These are phyloP conservation scores for Goffeauzyma gilvescens DNA, from an alignment of 768 basidiomycete species.

Conservation along the genomic window DNA sequence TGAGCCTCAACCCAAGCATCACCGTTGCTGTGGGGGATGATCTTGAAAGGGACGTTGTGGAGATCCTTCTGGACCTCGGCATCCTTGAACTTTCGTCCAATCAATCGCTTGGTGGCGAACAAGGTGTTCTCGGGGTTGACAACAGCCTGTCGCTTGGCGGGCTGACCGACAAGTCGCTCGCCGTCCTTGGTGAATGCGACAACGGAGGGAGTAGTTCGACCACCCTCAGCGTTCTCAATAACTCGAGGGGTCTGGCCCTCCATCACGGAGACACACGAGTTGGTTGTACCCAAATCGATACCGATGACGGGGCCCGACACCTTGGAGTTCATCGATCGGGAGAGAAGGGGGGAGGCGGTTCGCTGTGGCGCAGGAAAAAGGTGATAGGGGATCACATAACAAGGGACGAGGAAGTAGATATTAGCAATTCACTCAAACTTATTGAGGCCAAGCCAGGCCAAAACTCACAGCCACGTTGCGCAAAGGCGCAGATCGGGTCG, in stretches of 20 bases:
- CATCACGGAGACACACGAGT: conserved; percentile 46
- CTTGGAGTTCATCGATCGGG: conserved; percentile 90
- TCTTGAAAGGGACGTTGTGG: conserved; percentile 41
- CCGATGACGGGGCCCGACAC: conserved; percentile 65
- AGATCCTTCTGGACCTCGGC: conserved; percentile 82
- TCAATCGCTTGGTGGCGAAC: conserved; percentile 44
- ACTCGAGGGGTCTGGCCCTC: conserved; percentile 87
- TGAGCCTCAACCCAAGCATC: conserved; percentile 56
- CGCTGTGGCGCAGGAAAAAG: conserved; percentile 4
- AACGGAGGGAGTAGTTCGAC: conserved; percentile 91
- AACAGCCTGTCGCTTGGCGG: conserved; percentile 91
- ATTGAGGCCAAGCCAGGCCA: conserved; percentile 42
- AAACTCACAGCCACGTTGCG: conserved; percentile 30
- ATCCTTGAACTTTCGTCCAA: conserved; percentile 84
- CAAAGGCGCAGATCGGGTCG: conserved; percentile 9
- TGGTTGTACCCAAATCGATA: conserved; percentile 67
- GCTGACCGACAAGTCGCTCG: conserved; percentile 85
- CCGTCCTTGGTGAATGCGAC: conserved; percentile 98
- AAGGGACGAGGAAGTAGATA: not conserved
- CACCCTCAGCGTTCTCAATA: conserved; percentile 94
- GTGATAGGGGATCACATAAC: not conserved
- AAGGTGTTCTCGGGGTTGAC: conserved; percentile 89
- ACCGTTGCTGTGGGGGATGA: conserved; percentile 41
- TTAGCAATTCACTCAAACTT: conserved; percentile 7
- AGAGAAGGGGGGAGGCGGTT: conserved; percentile 35